Conservation (phyloP, 106 monocot genomes). For the Phalaenopsis equestris region DNA sequence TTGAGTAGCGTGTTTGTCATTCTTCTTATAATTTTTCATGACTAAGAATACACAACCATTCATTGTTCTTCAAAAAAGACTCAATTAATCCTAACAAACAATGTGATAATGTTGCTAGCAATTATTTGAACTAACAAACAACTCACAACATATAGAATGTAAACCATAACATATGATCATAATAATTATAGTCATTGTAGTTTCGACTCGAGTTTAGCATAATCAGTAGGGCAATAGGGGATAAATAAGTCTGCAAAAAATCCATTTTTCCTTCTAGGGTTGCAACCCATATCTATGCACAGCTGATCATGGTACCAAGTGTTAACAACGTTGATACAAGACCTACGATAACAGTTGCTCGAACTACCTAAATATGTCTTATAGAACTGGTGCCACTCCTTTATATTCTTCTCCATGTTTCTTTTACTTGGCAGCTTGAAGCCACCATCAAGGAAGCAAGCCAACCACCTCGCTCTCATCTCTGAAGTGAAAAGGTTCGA, state of each 20-base stretch:
- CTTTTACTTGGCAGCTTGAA: constrained; percentile 45
- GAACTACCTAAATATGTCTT: constrained; percentile 14
- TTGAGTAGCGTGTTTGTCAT: too few species aligned
- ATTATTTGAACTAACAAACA: too few species aligned
- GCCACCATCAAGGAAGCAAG: constrained; percentile 42
- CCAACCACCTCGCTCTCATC: constrained; percentile 52
- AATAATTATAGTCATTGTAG: too few species aligned
- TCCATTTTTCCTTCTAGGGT: constrained; percentile 53
- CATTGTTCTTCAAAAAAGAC: too few species aligned
- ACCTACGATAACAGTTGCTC: constrained; percentile 16
- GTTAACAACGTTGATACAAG: constrained; percentile 24
- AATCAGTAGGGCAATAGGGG: constrained; percentile 60
- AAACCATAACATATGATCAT: too few species aligned
- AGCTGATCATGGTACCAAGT: constrained; percentile 65
- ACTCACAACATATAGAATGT: too few species aligned
- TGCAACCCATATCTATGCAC: constrained; percentile 57
- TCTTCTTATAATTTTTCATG: too few species aligned
- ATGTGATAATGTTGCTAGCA: too few species aligned
- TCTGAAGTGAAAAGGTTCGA: constrained; percentile 53
- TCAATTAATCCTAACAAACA: too few species aligned
- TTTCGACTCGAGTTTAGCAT: constrained; percentile 21
- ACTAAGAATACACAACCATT: too few species aligned
- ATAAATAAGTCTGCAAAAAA: constrained; percentile 47
- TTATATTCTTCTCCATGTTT: constrained; percentile 41
- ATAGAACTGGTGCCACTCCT: constrained; percentile 46